Conservation (phyloP, 306 rosid genomes). For the Purshia tridentata region DNA sequence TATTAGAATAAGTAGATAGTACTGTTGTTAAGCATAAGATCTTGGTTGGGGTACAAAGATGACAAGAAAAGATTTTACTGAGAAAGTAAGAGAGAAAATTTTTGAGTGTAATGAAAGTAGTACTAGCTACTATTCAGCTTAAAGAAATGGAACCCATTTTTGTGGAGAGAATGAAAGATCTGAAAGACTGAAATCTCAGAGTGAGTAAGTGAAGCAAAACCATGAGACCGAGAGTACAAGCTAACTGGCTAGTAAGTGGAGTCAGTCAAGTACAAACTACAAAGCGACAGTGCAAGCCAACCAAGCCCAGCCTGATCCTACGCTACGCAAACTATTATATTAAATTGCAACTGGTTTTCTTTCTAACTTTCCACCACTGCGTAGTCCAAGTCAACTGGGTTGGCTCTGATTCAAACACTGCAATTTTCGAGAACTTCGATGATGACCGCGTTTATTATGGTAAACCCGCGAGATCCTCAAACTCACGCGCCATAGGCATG, state of each 20-base stretch:
- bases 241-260: neutral
- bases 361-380: neutral
- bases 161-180: conserved; percentile 43
- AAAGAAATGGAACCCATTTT: conserved; percentile 12
- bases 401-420: conserved; percentile 30
- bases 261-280: conserved; percentile 5
- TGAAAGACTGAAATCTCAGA: conserved; percentile 33
- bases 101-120: conserved; percentile 5
- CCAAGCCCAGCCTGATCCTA: conserved; percentile 27
- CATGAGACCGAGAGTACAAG: neutral
- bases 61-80: conserved; percentile 25
- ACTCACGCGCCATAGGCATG: conserved; percentile 40
- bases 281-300: conserved; percentile 20
- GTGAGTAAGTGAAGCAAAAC: conserved; percentile 22
- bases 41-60: conserved; percentile 25
- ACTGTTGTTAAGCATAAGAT: conserved; percentile 13
- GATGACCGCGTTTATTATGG: conserved; percentile 32
- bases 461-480: conserved; percentile 21
- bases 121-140: conserved; percentile 21
- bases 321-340: conserved; percentile 18
- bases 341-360: conserved; percentile 31
- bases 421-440: conserved; percentile 25
- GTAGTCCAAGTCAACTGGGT: conserved; percentile 36
- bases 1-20: conserved; percentile 2
- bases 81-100: conserved; percentile 8